phyloP scores from a whole-genome alignment of 2,329 filamentous ascomycete species.

The Exserohilum turcica region DNA sequence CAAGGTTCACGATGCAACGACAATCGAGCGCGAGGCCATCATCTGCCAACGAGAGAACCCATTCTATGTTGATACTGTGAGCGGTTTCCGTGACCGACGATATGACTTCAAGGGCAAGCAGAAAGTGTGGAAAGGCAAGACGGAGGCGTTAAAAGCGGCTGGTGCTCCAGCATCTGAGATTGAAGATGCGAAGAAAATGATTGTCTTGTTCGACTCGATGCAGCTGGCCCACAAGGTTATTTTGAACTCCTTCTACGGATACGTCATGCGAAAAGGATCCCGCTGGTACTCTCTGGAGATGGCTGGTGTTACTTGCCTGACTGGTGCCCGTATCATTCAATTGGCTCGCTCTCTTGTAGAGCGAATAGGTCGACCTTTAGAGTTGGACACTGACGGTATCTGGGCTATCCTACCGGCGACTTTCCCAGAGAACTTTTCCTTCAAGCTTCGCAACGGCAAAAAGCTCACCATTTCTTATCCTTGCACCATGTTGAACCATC shows the following conservation, averaged over 20 bases:
- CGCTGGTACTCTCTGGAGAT: slow-evolving; percentile 99
- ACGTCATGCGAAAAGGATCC: slow-evolving; percentile 98
- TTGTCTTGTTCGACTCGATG: slow-evolving; percentile 90
- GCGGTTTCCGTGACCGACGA: slow-evolving; percentile 92
- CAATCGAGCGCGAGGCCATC: slow-evolving; percentile 91
- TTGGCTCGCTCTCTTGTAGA: slow-evolving; percentile 93
- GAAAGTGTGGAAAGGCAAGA: slow-evolving; percentile 98
- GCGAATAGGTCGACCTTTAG: slow-evolving; percentile 86
- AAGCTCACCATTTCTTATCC: slow-evolving; percentile 97
- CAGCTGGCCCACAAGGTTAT: slow-evolving; percentile 99
- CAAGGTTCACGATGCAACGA: slow-evolving; percentile 95
- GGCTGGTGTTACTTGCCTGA: slow-evolving; percentile 97
- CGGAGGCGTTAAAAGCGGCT: slow-evolving; percentile 79
- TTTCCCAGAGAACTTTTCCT: slow-evolving; percentile 94
- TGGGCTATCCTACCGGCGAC: slow-evolving; percentile 98
- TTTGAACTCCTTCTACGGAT: slow-evolving; percentile 98
- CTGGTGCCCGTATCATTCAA: slow-evolving; percentile 95
- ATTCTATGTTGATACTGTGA: slow-evolving; percentile 96
- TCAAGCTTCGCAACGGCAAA: slow-evolving; percentile 94
- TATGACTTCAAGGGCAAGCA: slow-evolving; percentile 99
- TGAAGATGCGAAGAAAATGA: slow-evolving; percentile 98
- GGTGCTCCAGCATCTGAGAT: slow-evolving; percentile 78
- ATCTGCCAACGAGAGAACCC: slow-evolving; percentile 98
- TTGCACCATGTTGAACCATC: slow-evolving; percentile 98
- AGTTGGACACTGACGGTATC: slow-evolving; percentile 97